Conservation (phyloP, 306 rosid genomes). For the cucumber (Cucumis sativus) region Cucumber_9930_V3 NC_026660.2:27208501-27209000, state of each 20-base stretch:
- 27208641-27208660: neutral
- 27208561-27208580: neutral
- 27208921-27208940: too few relatives aligned
- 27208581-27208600: neutral
- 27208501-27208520: too few relatives aligned
- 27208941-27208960: too few relatives aligned
- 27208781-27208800: neutral
- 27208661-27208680: neutral
- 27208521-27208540: too few relatives aligned
- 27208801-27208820: neutral
- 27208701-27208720: neutral
- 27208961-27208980: too few relatives aligned
- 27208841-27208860: neutral
- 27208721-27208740: neutral
- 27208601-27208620: neutral
- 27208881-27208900: neutral
- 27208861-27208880: too few relatives aligned
- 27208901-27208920: too few relatives aligned
- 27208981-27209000: too few relatives aligned
- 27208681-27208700: neutral
- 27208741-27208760: neutral
- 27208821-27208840: too few relatives aligned
- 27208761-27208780: neutral
- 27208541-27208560: too few relatives aligned
- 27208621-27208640: neutral